phyloP scores from a whole-genome alignment of 2,329 filamentous ascomycete genomes.

The Ceratocystis ficicola region DNA sequence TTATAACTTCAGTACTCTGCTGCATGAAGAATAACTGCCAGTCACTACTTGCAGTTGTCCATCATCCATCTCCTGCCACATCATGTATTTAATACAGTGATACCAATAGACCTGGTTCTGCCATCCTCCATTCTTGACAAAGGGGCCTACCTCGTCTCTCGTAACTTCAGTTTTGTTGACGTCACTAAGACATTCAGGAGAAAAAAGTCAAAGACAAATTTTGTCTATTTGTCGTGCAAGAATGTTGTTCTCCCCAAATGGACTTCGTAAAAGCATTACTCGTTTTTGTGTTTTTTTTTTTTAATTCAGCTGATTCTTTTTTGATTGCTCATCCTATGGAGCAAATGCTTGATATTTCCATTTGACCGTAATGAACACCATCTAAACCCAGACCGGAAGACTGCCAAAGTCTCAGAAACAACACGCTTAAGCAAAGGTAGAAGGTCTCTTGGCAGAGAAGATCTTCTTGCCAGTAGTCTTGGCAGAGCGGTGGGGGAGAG shows the following conservation, averaged over 20 bases:
- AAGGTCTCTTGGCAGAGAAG: conserved; percentile 84
- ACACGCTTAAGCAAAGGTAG: conserved; percentile 85
- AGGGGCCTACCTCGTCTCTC: not conserved
- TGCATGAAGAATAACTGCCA: no score
- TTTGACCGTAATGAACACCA: conserved; percentile 50
- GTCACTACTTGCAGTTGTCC: no score
- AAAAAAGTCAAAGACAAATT: not conserved
- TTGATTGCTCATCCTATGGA: conserved; percentile 24
- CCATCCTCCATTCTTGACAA: no score
- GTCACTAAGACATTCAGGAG: not conserved
- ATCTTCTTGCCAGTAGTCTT: conserved; percentile 77
- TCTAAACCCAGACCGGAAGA: conserved; percentile 40
- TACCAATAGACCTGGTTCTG: no score
- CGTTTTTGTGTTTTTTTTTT: conserved; percentile 20
- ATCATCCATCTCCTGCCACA: no score
- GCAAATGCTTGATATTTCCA: conserved; percentile 48
- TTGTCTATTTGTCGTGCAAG: not conserved
- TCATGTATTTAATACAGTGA: no score
- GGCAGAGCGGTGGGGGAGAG: conserved; percentile 89
- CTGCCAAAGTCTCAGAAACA: conserved; percentile 36
- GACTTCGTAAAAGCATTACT: conserved; percentile 20
- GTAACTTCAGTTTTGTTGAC: not conserved
- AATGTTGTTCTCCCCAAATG: not conserved
- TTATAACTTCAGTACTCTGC: no score
- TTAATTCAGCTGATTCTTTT: conserved; percentile 23